Evolutionary conservation across 345 rosid species (phyloP).

Genomic region (Euphorbia peplus): DNA sequence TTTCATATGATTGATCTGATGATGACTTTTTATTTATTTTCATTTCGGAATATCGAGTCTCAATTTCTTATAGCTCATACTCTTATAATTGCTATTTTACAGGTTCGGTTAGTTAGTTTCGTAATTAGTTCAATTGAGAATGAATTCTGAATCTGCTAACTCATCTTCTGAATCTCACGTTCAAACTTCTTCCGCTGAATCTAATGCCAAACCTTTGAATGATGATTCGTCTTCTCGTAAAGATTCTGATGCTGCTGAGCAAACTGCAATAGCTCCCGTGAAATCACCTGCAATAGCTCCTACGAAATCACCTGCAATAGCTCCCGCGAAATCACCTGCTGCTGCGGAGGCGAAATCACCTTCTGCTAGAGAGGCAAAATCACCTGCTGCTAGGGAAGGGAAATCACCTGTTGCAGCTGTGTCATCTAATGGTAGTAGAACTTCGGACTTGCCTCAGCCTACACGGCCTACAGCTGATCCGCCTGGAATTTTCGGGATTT

Average conservation of each 20-base stretch:
- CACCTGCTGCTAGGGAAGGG: not conserved
- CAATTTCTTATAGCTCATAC: not conserved
- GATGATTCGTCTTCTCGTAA: constrained; percentile 2
- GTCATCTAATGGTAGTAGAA: constrained; percentile 11
- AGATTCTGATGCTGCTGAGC: constrained; percentile 4
- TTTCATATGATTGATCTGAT: not conserved
- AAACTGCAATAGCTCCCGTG: not conserved
- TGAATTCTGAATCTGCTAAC: constrained; percentile 46
- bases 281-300: no score
- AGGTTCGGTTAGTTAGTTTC: not conserved
- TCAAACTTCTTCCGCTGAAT: constrained; percentile 17
- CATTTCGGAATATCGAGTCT: not conserved
- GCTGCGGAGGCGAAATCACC: not conserved
- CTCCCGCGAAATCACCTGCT: not conserved
- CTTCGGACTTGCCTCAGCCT: constrained; percentile 20
- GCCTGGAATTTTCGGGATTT: constrained; percentile 5
- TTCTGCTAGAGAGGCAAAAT: not conserved
- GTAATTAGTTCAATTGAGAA: constrained; percentile 14
- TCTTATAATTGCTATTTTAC: constrained; percentile 2
- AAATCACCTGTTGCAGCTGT: constrained; percentile 4
- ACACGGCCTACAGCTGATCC: constrained; percentile 5
- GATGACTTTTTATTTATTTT: not conserved
- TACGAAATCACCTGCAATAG: no score
- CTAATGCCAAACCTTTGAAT: constrained; percentile 12
- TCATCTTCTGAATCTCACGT: constrained; percentile 37